Evolutionary conservation across 2,329 filamentous ascomycete genomes (phyloP), one percentile per base, ranked within the genome.

Genomic region (Aureobasidium sp.): DNA sequence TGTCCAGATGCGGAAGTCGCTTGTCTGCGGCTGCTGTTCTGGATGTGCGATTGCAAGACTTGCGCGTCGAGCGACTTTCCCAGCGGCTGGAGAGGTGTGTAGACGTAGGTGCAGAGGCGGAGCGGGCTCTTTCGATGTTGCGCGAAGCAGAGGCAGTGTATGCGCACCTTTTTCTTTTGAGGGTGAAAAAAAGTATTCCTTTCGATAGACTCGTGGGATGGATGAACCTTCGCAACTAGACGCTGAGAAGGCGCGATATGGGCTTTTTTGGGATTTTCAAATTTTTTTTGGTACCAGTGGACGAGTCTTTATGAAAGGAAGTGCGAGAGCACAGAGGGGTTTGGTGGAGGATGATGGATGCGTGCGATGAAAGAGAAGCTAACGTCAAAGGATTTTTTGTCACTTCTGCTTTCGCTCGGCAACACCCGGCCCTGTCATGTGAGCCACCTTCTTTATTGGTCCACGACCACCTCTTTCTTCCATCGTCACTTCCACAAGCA

Each of bases 281-380:
- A 63, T 70, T 76, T 74, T 76, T 76, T 76, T 75, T 76, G 70
- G 68, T 69, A 45, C 59, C 48, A 55, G 61, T 51, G 61, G 47
- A 53, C 59, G 62, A 62, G 51, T 70, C 70, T 73, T 70, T 73
- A 70, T 70, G 66, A 69, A 67, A 67, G 65, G 71, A 56, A 62
- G 60, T 62, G 60, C 60, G 42, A 62, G 49, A 62, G 60, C 60
- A 62, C 60, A 20, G 34, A 39, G 48, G 47, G 49, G 53, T 45
- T 62, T 44, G 22, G 39, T 71, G 68, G 69, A 68, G 61, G 67
- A 58, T 62, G 52, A 49, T 55, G 42, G 56, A 25, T 60, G 55
- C 39, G 42, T 63, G 25, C 39, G 41, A 47, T 63, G 62, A 63
- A 59, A 59, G 62, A 59, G 53, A 59, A 52, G 34, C 34, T 52